Evolutionary conservation across 805 yeast species (phyloP).

Genomic region (Lipomyces sp.): DNA sequence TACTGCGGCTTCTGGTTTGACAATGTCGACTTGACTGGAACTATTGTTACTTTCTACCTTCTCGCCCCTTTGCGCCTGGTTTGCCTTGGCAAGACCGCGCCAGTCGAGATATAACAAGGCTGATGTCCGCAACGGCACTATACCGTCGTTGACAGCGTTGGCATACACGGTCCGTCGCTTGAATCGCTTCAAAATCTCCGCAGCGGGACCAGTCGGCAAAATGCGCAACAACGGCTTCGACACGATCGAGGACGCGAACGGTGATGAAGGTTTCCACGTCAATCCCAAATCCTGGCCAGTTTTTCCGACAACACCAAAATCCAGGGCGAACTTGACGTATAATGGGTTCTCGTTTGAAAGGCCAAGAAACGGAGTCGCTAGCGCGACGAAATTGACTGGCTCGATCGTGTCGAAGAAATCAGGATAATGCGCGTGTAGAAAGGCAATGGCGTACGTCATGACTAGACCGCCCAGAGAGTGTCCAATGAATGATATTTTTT

Average conservation of each 20-base stretch:
- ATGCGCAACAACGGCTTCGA: slow-evolving; percentile 70
- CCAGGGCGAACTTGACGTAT: slow-evolving; percentile 80
- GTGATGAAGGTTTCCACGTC: slow-evolving; percentile 47
- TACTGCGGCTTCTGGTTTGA: slow-evolving; percentile 11
- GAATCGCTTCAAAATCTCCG: slow-evolving; percentile 65
- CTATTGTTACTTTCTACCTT: slow-evolving; percentile 11
- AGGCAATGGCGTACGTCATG: slow-evolving; percentile 88
- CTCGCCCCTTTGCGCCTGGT: slow-evolving; percentile 44
- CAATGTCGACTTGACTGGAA: slow-evolving; percentile 45
- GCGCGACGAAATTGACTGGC: slow-evolving; percentile 78
- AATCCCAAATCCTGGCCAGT: slow-evolving; percentile 91
- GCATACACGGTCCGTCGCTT: slow-evolving; percentile 81
- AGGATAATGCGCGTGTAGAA: slow-evolving; percentile 66
- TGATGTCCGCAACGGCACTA: slow-evolving; percentile 90
- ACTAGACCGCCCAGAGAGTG: slow-evolving; percentile 94
- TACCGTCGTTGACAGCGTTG: slow-evolving; percentile 89
- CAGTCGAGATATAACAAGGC: slow-evolving; percentile 83
- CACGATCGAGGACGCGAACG: slow-evolving; percentile 24
- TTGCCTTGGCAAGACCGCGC: slow-evolving; percentile 66
- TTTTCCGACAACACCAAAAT: slow-evolving; percentile 86
- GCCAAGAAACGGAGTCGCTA: slow-evolving; percentile 91
- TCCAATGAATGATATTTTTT: slow-evolving; percentile 75
- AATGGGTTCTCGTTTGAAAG: slow-evolving; percentile 85
- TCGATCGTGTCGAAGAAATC: slow-evolving; percentile 65
- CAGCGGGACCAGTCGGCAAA: slow-evolving; percentile 77